A percentile compares a stretch with the other conserved stretches of the same genome.
Evolutionary conservation across 306 rosid genomes (phyloP).

Genomic region (Prunus armeniaca): DNA sequence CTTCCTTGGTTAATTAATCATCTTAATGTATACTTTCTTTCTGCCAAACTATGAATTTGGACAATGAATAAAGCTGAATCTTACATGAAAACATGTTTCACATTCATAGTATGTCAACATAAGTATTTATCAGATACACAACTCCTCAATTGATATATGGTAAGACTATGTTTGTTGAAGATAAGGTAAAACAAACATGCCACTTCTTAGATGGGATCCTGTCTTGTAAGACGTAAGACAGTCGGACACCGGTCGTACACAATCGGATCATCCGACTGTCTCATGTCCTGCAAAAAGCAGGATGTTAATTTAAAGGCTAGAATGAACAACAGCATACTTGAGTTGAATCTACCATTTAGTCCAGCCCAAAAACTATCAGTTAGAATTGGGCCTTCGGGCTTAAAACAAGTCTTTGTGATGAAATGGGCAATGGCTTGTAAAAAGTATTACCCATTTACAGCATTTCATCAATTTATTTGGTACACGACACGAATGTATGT

Average conservation of each 20-base stretch:
- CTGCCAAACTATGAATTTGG: background rate
- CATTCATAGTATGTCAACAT: too few species aligned
- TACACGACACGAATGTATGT: too few species aligned
- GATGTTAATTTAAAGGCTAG: too few species aligned
- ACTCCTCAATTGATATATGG: too few species aligned
- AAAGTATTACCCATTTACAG: background rate
- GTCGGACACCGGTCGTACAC: background rate
- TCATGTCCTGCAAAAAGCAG: background rate
- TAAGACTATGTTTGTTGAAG: too few species aligned
- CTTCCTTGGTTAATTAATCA: background rate
- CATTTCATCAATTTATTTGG: too few species aligned
- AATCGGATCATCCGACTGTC: background rate
- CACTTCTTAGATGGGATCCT: background rate
- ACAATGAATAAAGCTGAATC: too few species aligned
- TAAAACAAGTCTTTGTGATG: background rate
- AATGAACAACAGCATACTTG: too few species aligned
- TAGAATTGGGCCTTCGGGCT: background rate
- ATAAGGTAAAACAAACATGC: too few species aligned
- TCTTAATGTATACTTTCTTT: background rate
- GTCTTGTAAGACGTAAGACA: background rate
- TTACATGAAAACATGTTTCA: too few species aligned
- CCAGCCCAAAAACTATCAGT: background rate
- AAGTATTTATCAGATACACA: too few species aligned
- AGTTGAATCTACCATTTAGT: background rate
- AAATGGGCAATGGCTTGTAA: background rate